These are phyloP conservation scores for Aspergillaceae sp. DNA, from an alignment of 2,329 filamentous ascomycete genomes.

Conservation along the genomic window DNA sequence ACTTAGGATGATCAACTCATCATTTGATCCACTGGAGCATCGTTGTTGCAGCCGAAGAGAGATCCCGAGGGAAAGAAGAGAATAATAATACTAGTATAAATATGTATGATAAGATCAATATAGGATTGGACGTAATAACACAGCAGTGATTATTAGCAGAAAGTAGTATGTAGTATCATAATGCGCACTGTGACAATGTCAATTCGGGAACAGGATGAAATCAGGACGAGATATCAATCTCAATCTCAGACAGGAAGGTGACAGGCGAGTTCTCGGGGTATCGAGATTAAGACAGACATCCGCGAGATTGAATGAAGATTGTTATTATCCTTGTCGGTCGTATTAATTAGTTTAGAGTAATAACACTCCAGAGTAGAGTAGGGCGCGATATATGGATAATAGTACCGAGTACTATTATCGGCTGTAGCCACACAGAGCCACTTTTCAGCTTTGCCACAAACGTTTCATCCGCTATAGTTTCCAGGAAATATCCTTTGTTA, in stretches of 20 bases:
- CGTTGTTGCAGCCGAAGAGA: too few relatives aligned
- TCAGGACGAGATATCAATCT: not conserved
- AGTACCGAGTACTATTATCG: slow-evolving; percentile 5
- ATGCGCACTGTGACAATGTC: too few relatives aligned
- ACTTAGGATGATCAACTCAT: too few relatives aligned
- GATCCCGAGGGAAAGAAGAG: too few relatives aligned
- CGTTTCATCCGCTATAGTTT: slow-evolving; percentile 6
- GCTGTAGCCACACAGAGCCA: slow-evolving; percentile 6
- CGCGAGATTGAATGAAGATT: too few relatives aligned
- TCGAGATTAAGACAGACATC: not conserved
- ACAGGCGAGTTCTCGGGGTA: slow-evolving; percentile 7
- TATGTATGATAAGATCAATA: too few relatives aligned
- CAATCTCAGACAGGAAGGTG: slow-evolving; percentile 5
- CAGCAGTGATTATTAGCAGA: too few relatives aligned
- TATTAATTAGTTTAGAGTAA: not conserved
- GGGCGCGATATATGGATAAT: not conserved
- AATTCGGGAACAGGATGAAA: not conserved
- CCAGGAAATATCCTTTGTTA: slow-evolving; percentile 2
- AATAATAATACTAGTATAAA: too few relatives aligned
- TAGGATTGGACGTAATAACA: too few relatives aligned
- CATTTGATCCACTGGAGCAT: too few relatives aligned
- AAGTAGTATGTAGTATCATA: too few relatives aligned
- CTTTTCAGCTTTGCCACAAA: slow-evolving; percentile 13
- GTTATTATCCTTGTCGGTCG: too few relatives aligned
- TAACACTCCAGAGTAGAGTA: not conserved